Evolutionary conservation across 2,329 filamentous ascomycete species (phyloP).

Genomic region (Purpureocillium lavendulum): DNA sequence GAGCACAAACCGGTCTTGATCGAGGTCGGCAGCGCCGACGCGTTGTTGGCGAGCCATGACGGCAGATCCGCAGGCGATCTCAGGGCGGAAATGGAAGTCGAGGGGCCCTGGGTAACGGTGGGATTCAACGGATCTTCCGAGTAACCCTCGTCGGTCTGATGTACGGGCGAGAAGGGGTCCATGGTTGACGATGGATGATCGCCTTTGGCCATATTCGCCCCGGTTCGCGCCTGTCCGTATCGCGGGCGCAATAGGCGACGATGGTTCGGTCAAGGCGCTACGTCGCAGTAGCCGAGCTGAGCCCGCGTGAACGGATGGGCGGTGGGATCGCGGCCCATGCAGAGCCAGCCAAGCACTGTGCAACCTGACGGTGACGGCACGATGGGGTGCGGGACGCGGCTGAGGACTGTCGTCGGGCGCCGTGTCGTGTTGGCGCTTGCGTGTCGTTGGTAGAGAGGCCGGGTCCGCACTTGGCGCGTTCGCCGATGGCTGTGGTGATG

Average conservation of each 20-base stretch:
- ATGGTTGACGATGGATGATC: slow-evolving; percentile 20
- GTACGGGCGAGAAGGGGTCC: slow-evolving; percentile 40
- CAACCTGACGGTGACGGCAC: too few species aligned
- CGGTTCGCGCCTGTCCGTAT: background rate
- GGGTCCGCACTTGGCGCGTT: too few species aligned
- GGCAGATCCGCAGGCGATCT: slow-evolving; percentile 35
- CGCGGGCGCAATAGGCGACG: background rate
- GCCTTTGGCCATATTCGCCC: slow-evolving; percentile 17
- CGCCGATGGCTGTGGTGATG: too few species aligned
- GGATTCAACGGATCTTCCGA: slow-evolving; percentile 63
- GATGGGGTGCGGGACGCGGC: too few species aligned
- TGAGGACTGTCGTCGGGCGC: too few species aligned
- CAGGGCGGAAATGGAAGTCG: slow-evolving; percentile 23
- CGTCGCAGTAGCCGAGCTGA: too few species aligned
- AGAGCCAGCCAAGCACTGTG: too few species aligned
- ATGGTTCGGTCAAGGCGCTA: background rate
- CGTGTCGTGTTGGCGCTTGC: too few species aligned
- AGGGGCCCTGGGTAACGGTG: slow-evolving; percentile 21
- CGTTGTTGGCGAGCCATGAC: slow-evolving; percentile 40
- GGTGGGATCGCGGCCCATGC: too few species aligned
- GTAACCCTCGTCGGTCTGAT: slow-evolving; percentile 75
- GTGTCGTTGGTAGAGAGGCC: too few species aligned
- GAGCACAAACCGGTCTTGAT: slow-evolving; percentile 38
- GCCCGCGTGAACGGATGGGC: background rate
- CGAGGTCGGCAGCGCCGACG: slow-evolving; percentile 38